These are phyloP conservation scores for Gymnopilus junonius DNA, from an alignment of 768 basidiomycete genomes.

Conservation along the genomic window DNA sequence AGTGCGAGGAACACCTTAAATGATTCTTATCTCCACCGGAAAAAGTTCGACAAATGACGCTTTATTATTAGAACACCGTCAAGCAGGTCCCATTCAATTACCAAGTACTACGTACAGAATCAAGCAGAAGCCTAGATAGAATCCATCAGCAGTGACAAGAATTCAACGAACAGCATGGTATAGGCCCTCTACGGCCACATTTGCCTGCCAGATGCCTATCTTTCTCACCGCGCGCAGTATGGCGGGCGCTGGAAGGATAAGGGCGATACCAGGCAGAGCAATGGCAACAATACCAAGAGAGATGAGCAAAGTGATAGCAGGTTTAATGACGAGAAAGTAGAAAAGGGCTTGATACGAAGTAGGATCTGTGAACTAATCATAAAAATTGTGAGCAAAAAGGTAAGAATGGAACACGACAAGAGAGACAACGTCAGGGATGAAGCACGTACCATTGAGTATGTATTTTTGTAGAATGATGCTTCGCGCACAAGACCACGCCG, in stretches of 20 bases:
- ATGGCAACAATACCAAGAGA: slow-evolving; percentile 57
- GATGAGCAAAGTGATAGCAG: slow-evolving; percentile 73
- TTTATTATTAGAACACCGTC: not conserved
- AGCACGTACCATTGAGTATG: slow-evolving; percentile 76
- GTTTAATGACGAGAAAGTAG: slow-evolving; percentile 89
- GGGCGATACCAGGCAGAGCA: slow-evolving; percentile 58
- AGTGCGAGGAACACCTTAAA: not conserved
- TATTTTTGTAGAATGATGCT: slow-evolving; percentile 78
- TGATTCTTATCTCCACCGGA: not conserved
- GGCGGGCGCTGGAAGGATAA: slow-evolving; percentile 71
- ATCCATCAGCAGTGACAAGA: not conserved
- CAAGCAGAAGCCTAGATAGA: not conserved
- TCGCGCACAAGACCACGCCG: slow-evolving; percentile 48
- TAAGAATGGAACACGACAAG: not conserved
- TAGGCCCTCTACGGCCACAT: slow-evolving; percentile 77
- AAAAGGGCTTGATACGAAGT: slow-evolving; percentile 86
- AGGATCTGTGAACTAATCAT: slow-evolving; percentile 71
- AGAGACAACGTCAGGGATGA: not conserved
- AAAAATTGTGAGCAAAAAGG: not conserved
- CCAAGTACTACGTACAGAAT: not conserved
- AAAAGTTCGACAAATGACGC: not conserved
- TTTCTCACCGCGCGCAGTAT: slow-evolving; percentile 65
- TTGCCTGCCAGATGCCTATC: slow-evolving; percentile 84
- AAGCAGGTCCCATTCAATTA: not conserved
- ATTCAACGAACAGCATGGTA: slow-evolving; percentile 46